Evolutionary conservation across 345 rosid species (phyloP).

Genomic region (Mallotus nudiflorus): DNA sequence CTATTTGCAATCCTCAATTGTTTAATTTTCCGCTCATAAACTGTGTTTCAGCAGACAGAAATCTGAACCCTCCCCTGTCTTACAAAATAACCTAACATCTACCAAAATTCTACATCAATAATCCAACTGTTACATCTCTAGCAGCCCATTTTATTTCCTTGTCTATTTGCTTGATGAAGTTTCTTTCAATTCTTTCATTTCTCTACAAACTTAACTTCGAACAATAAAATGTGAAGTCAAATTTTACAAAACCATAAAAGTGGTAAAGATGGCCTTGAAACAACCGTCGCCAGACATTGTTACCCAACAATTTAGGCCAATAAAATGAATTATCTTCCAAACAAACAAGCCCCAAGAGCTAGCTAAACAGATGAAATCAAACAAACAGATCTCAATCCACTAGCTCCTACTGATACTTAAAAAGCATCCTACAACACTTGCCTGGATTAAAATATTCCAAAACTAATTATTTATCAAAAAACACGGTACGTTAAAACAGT

Average conservation of each 20-base stretch:
- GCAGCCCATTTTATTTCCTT: not conserved
- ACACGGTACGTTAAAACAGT: too few species aligned
- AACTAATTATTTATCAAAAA: not conserved
- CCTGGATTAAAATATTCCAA: not conserved
- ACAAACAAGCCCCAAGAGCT: too few species aligned
- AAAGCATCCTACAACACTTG: not conserved
- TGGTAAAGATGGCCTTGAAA: not conserved
- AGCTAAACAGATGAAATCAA: too few species aligned
- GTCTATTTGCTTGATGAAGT: not conserved
- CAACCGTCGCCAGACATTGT: too few species aligned
- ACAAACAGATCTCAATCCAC: slow-evolving; percentile 19
- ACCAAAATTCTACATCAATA: not conserved
- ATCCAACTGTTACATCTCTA: not conserved
- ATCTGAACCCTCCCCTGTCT: too few species aligned
- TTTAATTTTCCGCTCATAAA: too few species aligned
- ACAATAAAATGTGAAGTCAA: not conserved
- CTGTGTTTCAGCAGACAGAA: too few species aligned
- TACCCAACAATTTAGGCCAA: too few species aligned
- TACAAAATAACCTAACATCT: not conserved
- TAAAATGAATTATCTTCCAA: too few species aligned
- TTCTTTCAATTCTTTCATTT: too few species aligned
- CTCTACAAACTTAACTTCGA: not conserved
- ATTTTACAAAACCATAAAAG: not conserved
- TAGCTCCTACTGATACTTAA: not conserved
- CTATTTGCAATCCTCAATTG: too few species aligned